Conservation (phyloP, 1,139 yeast genomes). For the Protomyces arabidopsidicola region DNA sequence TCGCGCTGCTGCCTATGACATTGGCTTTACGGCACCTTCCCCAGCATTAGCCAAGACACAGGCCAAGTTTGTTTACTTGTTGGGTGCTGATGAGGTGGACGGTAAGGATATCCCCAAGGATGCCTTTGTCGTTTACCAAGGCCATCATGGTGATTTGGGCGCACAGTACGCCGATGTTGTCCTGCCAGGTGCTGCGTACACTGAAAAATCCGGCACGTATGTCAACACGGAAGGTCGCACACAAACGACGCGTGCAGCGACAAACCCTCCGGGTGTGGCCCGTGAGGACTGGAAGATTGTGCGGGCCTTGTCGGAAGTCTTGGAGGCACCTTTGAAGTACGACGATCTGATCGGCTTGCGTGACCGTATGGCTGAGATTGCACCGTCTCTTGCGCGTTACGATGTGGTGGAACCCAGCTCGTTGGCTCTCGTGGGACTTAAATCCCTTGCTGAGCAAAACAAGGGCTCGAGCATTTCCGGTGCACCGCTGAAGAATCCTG, state of each 20-base stretch:
- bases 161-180: constrained; percentile 86
- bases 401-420: constrained; percentile 71
- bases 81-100: constrained; percentile 78
- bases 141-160: constrained; percentile 88
- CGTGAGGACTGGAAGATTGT: constrained; percentile 91
- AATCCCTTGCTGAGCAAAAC: constrained; percentile 45
- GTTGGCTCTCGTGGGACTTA: constrained; percentile 57
- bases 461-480: constrained; percentile 46
- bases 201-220: constrained; percentile 82
- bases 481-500: constrained; percentile 48
- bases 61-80: constrained; percentile 73
- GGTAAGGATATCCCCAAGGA: constrained; percentile 71
- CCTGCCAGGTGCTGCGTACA: constrained; percentile 83
- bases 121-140: constrained; percentile 85
- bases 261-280: constrained; percentile 86
- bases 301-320: constrained; percentile 76
- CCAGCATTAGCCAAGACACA: constrained; percentile 48
- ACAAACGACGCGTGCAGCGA: constrained; percentile 80
- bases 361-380: constrained; percentile 66
- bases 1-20: constrained; percentile 78
- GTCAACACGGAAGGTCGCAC: constrained; percentile 90
- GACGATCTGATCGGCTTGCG: constrained; percentile 70
- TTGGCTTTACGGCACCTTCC: constrained; percentile 65
- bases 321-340: constrained; percentile 68
- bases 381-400: constrained; percentile 75